Evolutionary conservation across 495 filamentous ascomycete species (phyloP).

Genomic region (Aspergillus panamensis): DNA sequence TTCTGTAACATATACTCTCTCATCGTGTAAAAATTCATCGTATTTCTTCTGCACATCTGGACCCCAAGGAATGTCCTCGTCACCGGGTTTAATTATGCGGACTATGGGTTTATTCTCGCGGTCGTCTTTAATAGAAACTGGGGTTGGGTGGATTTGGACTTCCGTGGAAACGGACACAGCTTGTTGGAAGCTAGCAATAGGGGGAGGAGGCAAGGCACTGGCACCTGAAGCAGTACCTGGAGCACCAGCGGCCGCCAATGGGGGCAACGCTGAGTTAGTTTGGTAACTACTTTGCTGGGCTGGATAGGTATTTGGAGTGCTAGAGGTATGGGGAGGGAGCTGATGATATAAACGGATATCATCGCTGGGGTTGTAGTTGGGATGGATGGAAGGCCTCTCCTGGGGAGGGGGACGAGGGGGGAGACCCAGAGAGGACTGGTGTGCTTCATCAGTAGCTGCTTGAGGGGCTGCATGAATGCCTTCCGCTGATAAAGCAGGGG

Average conservation of each 20-base stretch:
- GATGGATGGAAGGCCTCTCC: constrained; percentile 55
- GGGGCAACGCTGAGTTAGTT: constrained; percentile 37
- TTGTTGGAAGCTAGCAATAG: constrained; percentile 54
- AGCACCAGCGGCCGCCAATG: constrained; percentile 47
- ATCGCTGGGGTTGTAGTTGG: constrained; percentile 53
- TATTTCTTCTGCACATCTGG: constrained; percentile 68
- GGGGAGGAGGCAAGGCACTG: constrained; percentile 57
- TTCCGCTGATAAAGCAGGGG: constrained; percentile 28
- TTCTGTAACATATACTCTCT: constrained; percentile 76
- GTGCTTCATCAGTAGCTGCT: constrained; percentile 34
- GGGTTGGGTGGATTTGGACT: constrained; percentile 34
- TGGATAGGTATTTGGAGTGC: constrained; percentile 34
- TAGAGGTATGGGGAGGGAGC: constrained; percentile 32
- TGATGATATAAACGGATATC: constrained; percentile 59
- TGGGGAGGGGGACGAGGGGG: constrained; percentile 50
- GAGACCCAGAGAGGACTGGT: constrained; percentile 40
- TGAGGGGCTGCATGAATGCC: constrained; percentile 31
- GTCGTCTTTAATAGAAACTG: constrained; percentile 25
- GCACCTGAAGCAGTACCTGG: constrained; percentile 53
- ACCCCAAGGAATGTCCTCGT: constrained; percentile 53
- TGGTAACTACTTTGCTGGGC: constrained; percentile 46
- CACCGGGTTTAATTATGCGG: constrained; percentile 30
- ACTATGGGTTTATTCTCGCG: constrained; percentile 31
- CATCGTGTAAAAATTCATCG: constrained; percentile 76
- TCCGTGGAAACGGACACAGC: constrained; percentile 33